phyloP scores from a whole-genome alignment of 768 basidiomycete species.

The Hygrophorus pudorinus region DNA sequence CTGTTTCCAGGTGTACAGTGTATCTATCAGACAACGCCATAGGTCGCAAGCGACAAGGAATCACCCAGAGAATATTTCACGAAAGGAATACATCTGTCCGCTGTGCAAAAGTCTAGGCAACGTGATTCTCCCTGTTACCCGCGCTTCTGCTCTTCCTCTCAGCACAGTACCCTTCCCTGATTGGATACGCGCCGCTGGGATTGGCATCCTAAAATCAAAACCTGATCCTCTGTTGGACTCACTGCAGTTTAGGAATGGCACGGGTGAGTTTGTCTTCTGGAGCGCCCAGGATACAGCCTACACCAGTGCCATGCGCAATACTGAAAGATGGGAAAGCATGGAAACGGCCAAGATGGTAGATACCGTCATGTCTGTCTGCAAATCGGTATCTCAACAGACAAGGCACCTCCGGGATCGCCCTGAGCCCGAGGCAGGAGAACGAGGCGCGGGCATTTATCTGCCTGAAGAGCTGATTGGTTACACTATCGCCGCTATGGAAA shows the following conservation, averaged over 20 bases:
- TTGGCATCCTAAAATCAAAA: constrained; percentile 78
- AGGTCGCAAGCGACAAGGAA: constrained; percentile 82
- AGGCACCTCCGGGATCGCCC: constrained; percentile 70
- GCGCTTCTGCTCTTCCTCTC: constrained; percentile 36
- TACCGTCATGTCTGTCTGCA: constrained; percentile 70
- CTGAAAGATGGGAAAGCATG: constrained; percentile 40
- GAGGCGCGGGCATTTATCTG: constrained; percentile 81
- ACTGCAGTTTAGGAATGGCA: constrained; percentile 68
- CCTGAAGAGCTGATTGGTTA: constrained; percentile 89
- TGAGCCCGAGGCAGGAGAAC: constrained; percentile 61
- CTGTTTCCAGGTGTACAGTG: constrained; percentile 86
- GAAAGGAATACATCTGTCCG: constrained; percentile 94
- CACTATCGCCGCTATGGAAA: constrained; percentile 75
- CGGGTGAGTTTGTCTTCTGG: constrained; percentile 88
- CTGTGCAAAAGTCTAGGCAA: constrained; percentile 96
- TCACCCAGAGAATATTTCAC: constrained; percentile 89
- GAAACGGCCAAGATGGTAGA: constrained; percentile 78
- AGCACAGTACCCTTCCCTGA: constrained; percentile 66
- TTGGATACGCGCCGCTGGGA: constrained; percentile 85
- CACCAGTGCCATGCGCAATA: constrained; percentile 39
- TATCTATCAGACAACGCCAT: constrained; percentile 81
- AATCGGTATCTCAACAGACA: constrained; percentile 77
- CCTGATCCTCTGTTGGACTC: constrained; percentile 65
- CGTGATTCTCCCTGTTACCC: constrained; percentile 76
- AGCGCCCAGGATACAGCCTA: constrained; percentile 73